phyloP scores from a whole-genome alignment of 2,329 filamentous ascomycete genomes.

The Venturia pyrina region DNA sequence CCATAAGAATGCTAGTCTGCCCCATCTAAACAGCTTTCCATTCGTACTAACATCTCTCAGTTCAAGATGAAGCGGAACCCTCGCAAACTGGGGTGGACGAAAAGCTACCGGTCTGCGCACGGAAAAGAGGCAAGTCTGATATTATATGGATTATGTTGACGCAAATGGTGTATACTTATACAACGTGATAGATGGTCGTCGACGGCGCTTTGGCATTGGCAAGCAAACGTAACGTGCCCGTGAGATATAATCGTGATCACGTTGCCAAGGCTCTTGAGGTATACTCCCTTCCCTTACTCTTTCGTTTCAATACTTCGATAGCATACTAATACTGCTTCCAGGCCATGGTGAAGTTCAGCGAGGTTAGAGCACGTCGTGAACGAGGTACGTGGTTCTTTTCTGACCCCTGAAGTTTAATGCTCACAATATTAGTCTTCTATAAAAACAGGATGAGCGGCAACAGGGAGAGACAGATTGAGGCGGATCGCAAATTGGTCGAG shows the following conservation, averaged over 20 bases:
- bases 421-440: constrained; percentile 57
- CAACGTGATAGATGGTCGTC: constrained; percentile 44
- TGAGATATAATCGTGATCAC: constrained; percentile 91
- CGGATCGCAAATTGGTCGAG: constrained; percentile 77
- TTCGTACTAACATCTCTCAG: no score
- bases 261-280: constrained; percentile 79
- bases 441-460: constrained; percentile 89
- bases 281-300: background rate
- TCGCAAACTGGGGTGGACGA: constrained; percentile 93
- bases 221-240: constrained; percentile 83
- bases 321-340: constrained; percentile 26
- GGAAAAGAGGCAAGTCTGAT: constrained; percentile 45
- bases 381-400: constrained; percentile 28
- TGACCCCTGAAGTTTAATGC: no score
- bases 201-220: constrained; percentile 90
- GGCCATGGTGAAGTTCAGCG: constrained; percentile 82
- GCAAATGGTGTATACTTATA: no score
- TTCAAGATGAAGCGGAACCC: constrained; percentile 99
- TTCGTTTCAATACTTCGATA: no score
- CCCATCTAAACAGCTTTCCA: no score
- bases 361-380: constrained; percentile 77
- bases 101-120: constrained; percentile 50
- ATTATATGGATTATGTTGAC: no score
- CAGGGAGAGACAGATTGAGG: constrained; percentile 67
- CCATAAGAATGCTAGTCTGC: no score